Percentiles rank a stretch among this genome's conserved stretches.
Conservation (phyloP, 176 grass and related monocot genomes). For the Ensete glaucum region DNA sequence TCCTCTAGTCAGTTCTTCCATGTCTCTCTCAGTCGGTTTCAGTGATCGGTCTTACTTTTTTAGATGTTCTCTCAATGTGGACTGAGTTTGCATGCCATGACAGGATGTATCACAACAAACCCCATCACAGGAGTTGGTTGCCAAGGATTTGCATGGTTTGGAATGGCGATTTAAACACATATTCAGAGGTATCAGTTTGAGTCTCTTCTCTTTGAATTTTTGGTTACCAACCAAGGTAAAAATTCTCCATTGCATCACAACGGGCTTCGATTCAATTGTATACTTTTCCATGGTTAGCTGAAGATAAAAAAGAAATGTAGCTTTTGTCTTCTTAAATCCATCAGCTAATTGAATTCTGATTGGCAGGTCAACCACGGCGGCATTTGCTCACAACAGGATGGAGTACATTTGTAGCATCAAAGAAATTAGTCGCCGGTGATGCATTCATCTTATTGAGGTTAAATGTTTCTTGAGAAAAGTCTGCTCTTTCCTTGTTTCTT, state of each 20-base stretch:
- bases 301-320: neutral
- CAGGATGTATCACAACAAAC: slow-evolving; percentile 80
- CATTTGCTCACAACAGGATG: slow-evolving; percentile 84
- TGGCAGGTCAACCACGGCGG: slow-evolving; percentile 67
- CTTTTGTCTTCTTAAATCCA: neutral
- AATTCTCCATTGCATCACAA: no score
- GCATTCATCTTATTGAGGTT: slow-evolving; percentile 88
- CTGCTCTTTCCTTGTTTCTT: neutral
- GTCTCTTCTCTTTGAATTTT: neutral
- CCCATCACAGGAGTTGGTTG: slow-evolving; percentile 68
- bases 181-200: slow-evolving; percentile 42
- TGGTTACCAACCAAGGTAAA: neutral
- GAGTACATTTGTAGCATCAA: slow-evolving; percentile 90
- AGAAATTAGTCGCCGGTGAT: slow-evolving; percentile 75
- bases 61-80: neutral
- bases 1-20: neutral
- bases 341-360: slow-evolving; percentile 12
- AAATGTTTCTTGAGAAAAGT: slow-evolving; percentile 2
- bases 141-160: slow-evolving; percentile 62
- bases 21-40: neutral
- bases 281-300: neutral
- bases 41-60: neutral
- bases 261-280: no score
- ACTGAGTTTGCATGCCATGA: neutral
- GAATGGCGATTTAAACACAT: slow-evolving; percentile 95